These are phyloP conservation scores for Barnettozyma pratensis DNA, from an alignment of 805 yeast genomes.

Conservation along the genomic window DNA sequence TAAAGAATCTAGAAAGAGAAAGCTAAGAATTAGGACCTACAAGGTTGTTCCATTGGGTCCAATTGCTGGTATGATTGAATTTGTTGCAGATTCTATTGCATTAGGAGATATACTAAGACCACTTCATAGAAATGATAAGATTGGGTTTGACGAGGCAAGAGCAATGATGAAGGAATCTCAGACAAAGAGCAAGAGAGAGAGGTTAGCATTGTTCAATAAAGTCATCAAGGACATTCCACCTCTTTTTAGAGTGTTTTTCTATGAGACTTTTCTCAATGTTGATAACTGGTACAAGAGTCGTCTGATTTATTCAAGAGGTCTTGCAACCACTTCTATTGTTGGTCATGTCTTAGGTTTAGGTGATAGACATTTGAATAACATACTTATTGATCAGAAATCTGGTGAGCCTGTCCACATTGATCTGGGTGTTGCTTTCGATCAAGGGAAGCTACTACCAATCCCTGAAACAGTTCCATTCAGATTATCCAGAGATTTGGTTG, in stretches of 20 bases:
- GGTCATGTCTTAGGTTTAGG: conserved; percentile 91
- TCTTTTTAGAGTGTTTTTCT: conserved; percentile 64
- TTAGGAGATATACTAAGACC: conserved; percentile 63
- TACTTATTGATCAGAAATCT: conserved; percentile 67
- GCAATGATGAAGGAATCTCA: conserved; percentile 57
- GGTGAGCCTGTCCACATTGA: conserved; percentile 97
- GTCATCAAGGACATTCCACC: conserved; percentile 57
- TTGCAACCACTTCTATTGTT: conserved; percentile 80
- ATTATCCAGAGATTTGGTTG: conserved; percentile 82
- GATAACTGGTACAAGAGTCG: conserved; percentile 71
- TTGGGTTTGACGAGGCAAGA: conserved; percentile 56
- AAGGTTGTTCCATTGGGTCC: conserved; percentile 89
- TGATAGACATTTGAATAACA: conserved; percentile 90
- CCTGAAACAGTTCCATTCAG: conserved; percentile 96
- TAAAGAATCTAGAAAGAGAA: conserved; percentile 50
- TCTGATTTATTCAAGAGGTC: conserved; percentile 62
- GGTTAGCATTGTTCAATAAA: conserved; percentile 41
- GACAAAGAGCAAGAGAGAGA: conserved; percentile 34
- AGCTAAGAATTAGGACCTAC: conserved; percentile 70
- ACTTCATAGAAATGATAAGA: conserved; percentile 50
- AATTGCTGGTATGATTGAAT: conserved; percentile 82
- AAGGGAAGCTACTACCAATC: conserved; percentile 74
- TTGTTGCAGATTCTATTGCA: conserved; percentile 72
- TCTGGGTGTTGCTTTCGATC: conserved; percentile 94
- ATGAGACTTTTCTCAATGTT: conserved; percentile 58